These are phyloP conservation scores for Lichina pygmaea DNA, from an alignment of 495 filamentous ascomycete genomes.

Conservation along the genomic window DNA sequence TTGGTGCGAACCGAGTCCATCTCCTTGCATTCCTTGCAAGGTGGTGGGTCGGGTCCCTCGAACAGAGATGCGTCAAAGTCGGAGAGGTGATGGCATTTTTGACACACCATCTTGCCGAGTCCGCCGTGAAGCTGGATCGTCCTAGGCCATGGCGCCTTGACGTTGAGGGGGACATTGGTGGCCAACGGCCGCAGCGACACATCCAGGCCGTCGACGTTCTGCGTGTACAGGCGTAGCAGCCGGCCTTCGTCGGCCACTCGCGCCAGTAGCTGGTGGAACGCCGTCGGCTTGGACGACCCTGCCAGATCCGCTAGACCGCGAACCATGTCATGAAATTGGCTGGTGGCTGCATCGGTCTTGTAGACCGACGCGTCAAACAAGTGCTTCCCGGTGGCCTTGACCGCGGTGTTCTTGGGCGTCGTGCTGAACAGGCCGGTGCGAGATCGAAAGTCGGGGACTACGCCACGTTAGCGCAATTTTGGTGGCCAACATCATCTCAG, in stretches of 20 bases:
- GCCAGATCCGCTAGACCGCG: conserved; percentile 56
- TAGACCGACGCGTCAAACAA: conserved; percentile 96
- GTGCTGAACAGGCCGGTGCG: conserved; percentile 65
- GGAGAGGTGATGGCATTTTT: conserved; percentile 57
- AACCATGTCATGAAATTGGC: conserved; percentile 87
- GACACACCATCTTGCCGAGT: conserved; percentile 84
- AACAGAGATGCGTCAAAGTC: conserved; percentile 60
- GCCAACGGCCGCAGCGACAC: conserved; percentile 54
- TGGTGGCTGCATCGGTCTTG: conserved; percentile 62
- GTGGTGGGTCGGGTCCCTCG: conserved; percentile 58
- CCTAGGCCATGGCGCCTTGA: conserved; percentile 74
- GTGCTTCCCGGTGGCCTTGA: conserved; percentile 83
- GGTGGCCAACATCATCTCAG: not conserved
- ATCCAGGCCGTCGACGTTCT: conserved; percentile 91
- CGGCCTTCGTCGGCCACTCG: conserved; percentile 71
- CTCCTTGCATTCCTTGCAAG: conserved; percentile 46
- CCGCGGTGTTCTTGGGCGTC: conserved; percentile 56
- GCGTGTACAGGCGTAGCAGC: conserved; percentile 75
- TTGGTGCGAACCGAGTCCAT: conserved; percentile 49
- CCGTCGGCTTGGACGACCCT: conserved; percentile 49
- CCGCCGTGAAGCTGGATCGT: conserved; percentile 90
- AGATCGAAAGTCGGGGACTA: conserved; percentile 93
- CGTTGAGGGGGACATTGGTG: conserved; percentile 43
- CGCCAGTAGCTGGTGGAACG: conserved; percentile 83
- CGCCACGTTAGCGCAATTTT: not conserved